A percentile compares a stretch with the other conserved stretches of the same genome.
Evolutionary conservation across 352 stramenopile genomes (phyloP).

Genomic region (Ochromonadaceae sp.): DNA sequence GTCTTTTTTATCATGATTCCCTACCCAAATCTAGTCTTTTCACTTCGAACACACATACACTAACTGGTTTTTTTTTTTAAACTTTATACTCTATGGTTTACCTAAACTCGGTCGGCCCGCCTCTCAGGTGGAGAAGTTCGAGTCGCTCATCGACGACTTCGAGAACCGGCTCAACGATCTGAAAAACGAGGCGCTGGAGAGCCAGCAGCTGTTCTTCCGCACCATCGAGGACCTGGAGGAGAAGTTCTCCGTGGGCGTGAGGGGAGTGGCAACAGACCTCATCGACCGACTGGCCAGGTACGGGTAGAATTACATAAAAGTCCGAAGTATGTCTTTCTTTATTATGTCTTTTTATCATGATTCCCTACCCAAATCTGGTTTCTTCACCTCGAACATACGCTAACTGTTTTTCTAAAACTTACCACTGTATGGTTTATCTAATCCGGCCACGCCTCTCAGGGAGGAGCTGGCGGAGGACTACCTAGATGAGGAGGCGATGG

Average conservation of each 20-base stretch:
- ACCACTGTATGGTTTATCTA: neutral
- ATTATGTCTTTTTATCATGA: neutral
- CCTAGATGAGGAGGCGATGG: constrained; percentile 25
- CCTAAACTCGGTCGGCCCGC: no score
- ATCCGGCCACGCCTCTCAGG: no score
- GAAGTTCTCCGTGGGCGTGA: constrained; percentile 67
- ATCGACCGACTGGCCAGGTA: constrained; percentile 19
- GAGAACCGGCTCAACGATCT: constrained; percentile 60
- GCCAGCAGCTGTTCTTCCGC: constrained; percentile 69
- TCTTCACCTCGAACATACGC: neutral
- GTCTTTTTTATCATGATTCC: no score
- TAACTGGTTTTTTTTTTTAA: no score
- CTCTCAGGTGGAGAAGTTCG: constrained; percentile 49
- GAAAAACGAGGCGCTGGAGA: constrained; percentile 61
- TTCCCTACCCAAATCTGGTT: neutral
- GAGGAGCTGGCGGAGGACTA: constrained; percentile 23
- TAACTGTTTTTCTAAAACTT: constrained; percentile 1
- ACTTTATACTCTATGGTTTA: no score
- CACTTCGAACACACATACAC: no score
- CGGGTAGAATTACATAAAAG: constrained; percentile 7
- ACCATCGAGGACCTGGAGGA: constrained; percentile 70
- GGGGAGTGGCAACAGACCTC: constrained; percentile 34
- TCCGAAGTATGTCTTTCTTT: constrained; percentile 20
- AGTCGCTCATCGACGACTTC: constrained; percentile 47
- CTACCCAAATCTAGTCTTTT: no score